Evolutionary conservation across 2,329 filamentous ascomycete species (phyloP), one percentile per base, ranked within the genome.

Genomic region (Ceratocystis lukuohia): DNA sequence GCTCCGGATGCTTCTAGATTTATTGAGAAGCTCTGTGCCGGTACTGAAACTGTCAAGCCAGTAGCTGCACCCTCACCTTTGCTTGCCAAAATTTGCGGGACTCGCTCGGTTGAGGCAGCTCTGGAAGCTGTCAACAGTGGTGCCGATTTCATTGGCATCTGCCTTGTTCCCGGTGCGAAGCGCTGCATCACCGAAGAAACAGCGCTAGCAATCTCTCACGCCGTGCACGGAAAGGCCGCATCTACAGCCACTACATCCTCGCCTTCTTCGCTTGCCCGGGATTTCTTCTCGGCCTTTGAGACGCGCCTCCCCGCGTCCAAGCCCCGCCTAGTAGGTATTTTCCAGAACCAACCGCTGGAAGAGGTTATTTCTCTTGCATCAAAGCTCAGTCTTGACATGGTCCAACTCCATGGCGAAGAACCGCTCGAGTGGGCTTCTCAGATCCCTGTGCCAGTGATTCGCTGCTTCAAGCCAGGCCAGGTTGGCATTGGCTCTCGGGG

Each of bases 81-180:
- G 0, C 80, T 94, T 37, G 91, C 96, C 70, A 99, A 99, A 78
- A 96, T 99, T 28, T 99, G 94, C 74, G 94, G 94, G 5, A 97
- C 92, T 7, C 84, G 93, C 67, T 91, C 85, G 68, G 81, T 86
- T 8, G 90, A 95, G 73, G 91, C 87, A 17, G 94, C 94, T 5
- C 80, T 84, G 66, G 83, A 85, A 69, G 94, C 94, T 17, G 84
- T 95, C 61, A 85, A 92, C 73, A 87, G 91, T 48, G 92, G 92
- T 30, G 94, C 94, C 41, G 92, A 99, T 75, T 80, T 96, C 70
- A 85, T 99, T 64, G 94, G 94, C 69, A 96, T 99, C 71, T 96
- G 96, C 67, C 79, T 96, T 12, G 94, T 94, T 5, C 84, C 89
- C 44, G 87, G 89, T 5, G 84, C 89, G 20, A 91, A 88, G 73